These are phyloP conservation scores for Monilinia vaccinii-corymbosi DNA, from an alignment of 2,329 filamentous ascomycete genomes.

Conservation along the genomic window DNA sequence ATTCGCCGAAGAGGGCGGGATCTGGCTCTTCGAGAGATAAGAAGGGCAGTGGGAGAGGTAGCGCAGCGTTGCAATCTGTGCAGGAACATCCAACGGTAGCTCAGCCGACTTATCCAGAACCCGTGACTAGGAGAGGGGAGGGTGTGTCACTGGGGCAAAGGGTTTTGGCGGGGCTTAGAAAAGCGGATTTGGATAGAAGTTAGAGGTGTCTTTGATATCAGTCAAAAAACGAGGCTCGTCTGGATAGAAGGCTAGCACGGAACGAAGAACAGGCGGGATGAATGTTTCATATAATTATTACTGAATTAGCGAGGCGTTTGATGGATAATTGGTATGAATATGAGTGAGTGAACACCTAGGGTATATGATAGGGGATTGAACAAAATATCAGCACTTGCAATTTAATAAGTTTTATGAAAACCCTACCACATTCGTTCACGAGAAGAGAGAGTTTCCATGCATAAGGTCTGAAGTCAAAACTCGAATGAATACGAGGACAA, in stretches of 20 bases:
- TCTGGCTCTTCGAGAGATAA: slow-evolving; percentile 9
- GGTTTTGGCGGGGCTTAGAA: slow-evolving; percentile 18
- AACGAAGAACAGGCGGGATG: background rate
- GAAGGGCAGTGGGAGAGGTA: slow-evolving; percentile 5
- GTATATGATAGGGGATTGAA: background rate
- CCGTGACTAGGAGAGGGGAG: background rate
- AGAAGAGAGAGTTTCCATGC: background rate
- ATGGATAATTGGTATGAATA: too few species aligned
- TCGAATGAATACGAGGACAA: too few species aligned
- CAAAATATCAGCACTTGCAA: background rate
- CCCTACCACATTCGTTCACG: background rate
- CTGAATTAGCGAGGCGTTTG: background rate
- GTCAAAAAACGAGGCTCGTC: too few species aligned
- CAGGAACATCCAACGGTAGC: slow-evolving; percentile 12
- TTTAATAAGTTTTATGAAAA: background rate
- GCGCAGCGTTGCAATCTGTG: slow-evolving; percentile 7
- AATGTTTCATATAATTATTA: background rate
- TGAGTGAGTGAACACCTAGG: background rate
- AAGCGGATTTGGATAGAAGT: slow-evolving; percentile 24
- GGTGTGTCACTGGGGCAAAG: slow-evolving; percentile 12
- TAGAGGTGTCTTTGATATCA: background rate
- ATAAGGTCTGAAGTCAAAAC: too few species aligned
- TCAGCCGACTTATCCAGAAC: slow-evolving; percentile 11
- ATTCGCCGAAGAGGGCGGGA: background rate
- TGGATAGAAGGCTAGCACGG: background rate